Conservation (phyloP, 306 rosid genomes). For the Trichosanthes cucumerina region DNA sequence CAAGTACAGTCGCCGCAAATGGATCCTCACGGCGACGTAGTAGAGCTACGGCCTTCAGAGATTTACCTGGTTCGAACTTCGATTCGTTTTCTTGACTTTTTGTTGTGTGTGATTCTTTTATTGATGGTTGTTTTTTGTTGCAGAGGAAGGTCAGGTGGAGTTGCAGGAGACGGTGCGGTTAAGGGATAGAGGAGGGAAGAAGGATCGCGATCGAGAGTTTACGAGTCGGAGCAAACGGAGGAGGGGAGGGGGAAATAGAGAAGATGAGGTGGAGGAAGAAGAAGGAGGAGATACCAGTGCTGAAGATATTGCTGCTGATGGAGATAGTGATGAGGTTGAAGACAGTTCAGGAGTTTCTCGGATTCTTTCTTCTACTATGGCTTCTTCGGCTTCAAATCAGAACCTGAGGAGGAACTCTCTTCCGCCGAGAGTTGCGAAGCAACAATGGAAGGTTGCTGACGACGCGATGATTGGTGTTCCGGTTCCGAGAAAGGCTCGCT, state of each 20-base stretch:
- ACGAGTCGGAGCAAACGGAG: conserved; percentile 28
- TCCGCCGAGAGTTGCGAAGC: conserved; percentile 17
- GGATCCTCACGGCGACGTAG: conserved; percentile 25
- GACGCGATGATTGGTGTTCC: conserved; percentile 39
- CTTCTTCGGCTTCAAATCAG: conserved; percentile 20
- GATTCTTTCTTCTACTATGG: conserved; percentile 19
- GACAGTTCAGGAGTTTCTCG: conserved; percentile 22
- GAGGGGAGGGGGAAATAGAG: conserved; percentile 29
- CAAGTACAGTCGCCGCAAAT: conserved; percentile 23
- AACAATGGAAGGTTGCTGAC: conserved; percentile 23
- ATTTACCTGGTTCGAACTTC: conserved; percentile 31
- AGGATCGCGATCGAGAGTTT: conserved; percentile 24
- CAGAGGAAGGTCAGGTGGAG: conserved; percentile 35
- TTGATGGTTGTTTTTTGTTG: neutral
- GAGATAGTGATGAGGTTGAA: conserved; percentile 20
- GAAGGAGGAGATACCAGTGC: conserved; percentile 29
- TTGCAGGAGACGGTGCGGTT: conserved; percentile 25
- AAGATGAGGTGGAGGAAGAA: conserved; percentile 17
- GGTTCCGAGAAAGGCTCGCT: conserved; percentile 75
- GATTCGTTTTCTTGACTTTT: neutral
- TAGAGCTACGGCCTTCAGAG: conserved; percentile 24
- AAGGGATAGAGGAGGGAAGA: conserved; percentile 23
- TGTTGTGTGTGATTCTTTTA: neutral
- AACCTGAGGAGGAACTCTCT: conserved; percentile 26
- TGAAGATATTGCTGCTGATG: conserved; percentile 35